Evolutionary conservation across 495 filamentous ascomycete species (phyloP), one percentile per base, ranked within the genome.

Genomic region (Xeromyces bisporus): DNA sequence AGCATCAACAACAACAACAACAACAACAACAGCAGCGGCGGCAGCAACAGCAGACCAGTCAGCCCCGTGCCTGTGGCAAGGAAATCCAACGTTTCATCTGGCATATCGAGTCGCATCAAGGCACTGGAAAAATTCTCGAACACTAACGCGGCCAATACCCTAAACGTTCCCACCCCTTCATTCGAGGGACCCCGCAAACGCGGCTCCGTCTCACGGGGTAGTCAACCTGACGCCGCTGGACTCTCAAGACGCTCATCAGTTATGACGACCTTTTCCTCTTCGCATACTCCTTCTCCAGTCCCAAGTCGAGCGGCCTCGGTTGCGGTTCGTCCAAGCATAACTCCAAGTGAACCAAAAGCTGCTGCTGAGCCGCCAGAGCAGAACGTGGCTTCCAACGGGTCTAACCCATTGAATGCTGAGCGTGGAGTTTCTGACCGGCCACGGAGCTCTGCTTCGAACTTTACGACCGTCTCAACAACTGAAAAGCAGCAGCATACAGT

Each of bases 41-140:
- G n/a, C n/a, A 25, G 33, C 9, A 48, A 49, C 21, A 43, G 35
- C 6, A 35, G 51, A 5, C 13, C 42, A 16, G 45, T 41, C 12
- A 21, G 20, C 20, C 57, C 57, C 3, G 54, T 60, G 6, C 43
- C 61, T 15, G 44, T 71, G 32, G 68, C 74, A 1, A 85, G 80
- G 57, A 83, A 77, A 48, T 65, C 72, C 50, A 87, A 83, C 45
- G 67, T 92, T 12, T 86, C 83, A 2, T 80, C 77, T 15, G 82
- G 81, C 23, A 92, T 93, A 42, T 86, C 82, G 6, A 78, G 80
- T 48, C 75, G 85, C 31, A 92, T 93, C 44, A 82, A 89, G 45
- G 81, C 83, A 9, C 61, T 93, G 26, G 78, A 86, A 44, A 76
- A 75, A 37, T 58, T 83, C n/a, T 75, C 74, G 1, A 62, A 53